Evolutionary conservation across 768 basidiomycete species (phyloP), one percentile per base, ranked within the genome.

Genomic region (Psilocybe subaeruginosa): DNA sequence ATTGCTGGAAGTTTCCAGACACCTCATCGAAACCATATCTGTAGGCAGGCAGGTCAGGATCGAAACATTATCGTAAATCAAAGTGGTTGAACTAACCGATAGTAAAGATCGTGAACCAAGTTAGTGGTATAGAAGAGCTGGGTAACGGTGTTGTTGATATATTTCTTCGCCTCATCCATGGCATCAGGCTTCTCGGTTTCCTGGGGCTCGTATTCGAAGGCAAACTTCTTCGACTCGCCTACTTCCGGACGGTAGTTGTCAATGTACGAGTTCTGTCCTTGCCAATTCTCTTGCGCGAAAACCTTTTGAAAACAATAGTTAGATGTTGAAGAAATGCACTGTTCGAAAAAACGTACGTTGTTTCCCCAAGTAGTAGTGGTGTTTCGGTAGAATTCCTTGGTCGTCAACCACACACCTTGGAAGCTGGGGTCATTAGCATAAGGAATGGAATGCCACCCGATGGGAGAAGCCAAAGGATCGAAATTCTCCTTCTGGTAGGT

Each of bases 1-100:
- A 85, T 69, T 95, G 93, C 76, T 99, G 97, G 90, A 99, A 99
- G 83, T 99, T 98, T 12, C 96, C 96, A 1, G 91, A 77, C 8
- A 81, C 80, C 74, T 98, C 96, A 70, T 92, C 91, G 74, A 99
- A 99, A 17, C 97, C 97, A 64, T 95, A 92, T 48, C 90, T 88
- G 62, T 72, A 63, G 43, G 63, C 67, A 37, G 67, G n/a, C 51
- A 29, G 19, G 14, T 17, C 7, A 39, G 54, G 30, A 11, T 54
- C 11, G 57, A 33, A 41, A 41, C 37, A 2, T 6, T 35, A 14
- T 62, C 4, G 17, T 19, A 16, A 45, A 37, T 47, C 39, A 51
- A 37, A 51, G 4, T 41, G 43, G 9, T n/a, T 27, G 39, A 8
- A 61, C 74, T 48, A 66, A 85, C 76, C 90, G 83, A 72, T 94